Base-by-base conservation (phyloP, 768 basidiomycete species). In the Suillus americanus region DNA sequence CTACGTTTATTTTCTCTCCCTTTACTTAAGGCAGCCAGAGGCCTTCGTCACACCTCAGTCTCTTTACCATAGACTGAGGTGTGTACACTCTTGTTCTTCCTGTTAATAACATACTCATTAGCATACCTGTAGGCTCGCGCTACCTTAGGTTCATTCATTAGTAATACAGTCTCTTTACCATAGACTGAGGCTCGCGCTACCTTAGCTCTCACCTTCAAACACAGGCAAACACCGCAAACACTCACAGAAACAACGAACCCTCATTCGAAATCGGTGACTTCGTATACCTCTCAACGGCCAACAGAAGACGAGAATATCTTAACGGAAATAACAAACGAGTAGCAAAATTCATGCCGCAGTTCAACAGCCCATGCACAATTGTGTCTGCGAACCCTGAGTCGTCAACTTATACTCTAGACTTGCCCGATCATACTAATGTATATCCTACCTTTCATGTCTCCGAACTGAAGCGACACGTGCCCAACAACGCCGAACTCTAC, bases 221-320 rank as follows among this genome's bases (percentile, higher is more conserved):
- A 1, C 76, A 78, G 61, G 68, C 76, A 0, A 41, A 63, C 4
- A 41, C 60, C 0, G 66, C 66, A 1, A 69, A 72, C 35, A 5
- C 16, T 13, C 62, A 64, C 30, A 33, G 63, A 2, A 5, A 0
- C 0, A 25, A 40, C 0, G 65, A 71, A 2, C 45, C 37, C 5
- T 2, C n/a, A 0, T 67, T 61, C 25, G 3, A 63, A 7, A 35
- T 66, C 4, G 61, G 66, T 1, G 69, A 73, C 1, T 7, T 5
- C 0, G 10, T 46, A 12, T 46, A n/a, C 4, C 20, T 46, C 3
- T 46, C n/a, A 12, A 63, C 64, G 0, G 60, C 54, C 18, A 38
- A 68, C 25, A 50, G 64, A 0, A 7, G 38, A 9, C 38, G 35
- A 3, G 62, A 66, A 16, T 69, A 66, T 14, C 51, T 56, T 0